Evolutionary conservation across 2,329 filamentous ascomycete genomes (phyloP).

Genomic region (Pestalotiopsis fici): DNA sequence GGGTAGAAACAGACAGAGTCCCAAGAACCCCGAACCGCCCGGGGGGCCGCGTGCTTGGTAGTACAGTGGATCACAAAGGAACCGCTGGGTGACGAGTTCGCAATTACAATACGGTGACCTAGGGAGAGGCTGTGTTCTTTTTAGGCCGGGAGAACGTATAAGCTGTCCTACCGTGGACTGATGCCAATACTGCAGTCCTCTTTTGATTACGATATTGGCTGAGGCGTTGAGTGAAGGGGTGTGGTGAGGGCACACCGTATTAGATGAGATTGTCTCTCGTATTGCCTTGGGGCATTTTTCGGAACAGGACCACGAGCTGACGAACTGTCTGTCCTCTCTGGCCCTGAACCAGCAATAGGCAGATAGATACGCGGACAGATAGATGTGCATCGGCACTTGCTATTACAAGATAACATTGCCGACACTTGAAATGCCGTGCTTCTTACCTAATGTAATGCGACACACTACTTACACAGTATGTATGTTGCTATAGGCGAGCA

Average conservation of each 20-base stretch:
- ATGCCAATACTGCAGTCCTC: background rate
- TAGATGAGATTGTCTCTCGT: background rate
- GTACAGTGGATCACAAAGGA: slow-evolving; percentile 1
- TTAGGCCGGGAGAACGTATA: background rate
- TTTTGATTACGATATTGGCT: background rate
- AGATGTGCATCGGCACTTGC: no score
- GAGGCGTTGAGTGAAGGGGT: background rate
- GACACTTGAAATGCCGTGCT: background rate
- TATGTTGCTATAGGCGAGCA: no score
- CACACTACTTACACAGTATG: no score
- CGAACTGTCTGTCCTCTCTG: background rate
- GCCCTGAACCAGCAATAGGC: background rate
- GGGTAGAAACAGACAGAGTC: background rate
- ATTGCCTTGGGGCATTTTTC: background rate
- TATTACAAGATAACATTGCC: background rate
- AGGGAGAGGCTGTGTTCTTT: slow-evolving; percentile 5
- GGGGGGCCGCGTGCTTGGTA: background rate
- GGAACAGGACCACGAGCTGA: background rate
- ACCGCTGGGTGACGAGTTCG: slow-evolving; percentile 5
- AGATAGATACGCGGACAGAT: no score
- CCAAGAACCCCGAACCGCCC: slow-evolving; percentile 2
- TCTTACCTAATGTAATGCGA: background rate
- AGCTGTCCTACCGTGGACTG: background rate
- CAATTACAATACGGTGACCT: slow-evolving; percentile 9
- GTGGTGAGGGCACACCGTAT: background rate